Conservation (phyloP, 495 filamentous ascomycete genomes). For the Gamarada debralockiae region DNA sequence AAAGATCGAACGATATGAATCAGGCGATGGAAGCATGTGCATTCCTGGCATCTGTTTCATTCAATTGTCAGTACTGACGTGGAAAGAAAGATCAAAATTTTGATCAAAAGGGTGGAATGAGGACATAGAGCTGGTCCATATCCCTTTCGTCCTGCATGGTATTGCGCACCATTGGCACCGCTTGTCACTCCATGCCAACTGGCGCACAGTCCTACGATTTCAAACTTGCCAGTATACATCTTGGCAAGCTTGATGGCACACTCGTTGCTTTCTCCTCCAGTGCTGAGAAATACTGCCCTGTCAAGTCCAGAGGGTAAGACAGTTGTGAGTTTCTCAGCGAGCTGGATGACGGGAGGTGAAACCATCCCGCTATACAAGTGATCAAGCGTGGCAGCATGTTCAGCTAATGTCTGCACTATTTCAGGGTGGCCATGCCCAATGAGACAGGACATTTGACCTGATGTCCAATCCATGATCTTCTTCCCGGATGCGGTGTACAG, state of each 20-base stretch:
- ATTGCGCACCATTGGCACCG: slow-evolving; percentile 40
- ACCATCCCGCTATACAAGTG: slow-evolving; percentile 43
- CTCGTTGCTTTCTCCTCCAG: slow-evolving; percentile 67
- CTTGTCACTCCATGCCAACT: slow-evolving; percentile 52
- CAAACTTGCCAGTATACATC: slow-evolving; percentile 51
- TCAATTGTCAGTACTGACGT: neutral
- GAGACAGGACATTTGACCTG: slow-evolving; percentile 48
- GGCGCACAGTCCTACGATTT: slow-evolving; percentile 49
- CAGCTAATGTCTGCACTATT: slow-evolving; percentile 31
- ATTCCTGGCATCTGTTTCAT: slow-evolving; percentile 56
- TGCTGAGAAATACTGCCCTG: slow-evolving; percentile 45
- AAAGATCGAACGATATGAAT: slow-evolving; percentile 46
- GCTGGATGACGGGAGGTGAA: slow-evolving; percentile 39
- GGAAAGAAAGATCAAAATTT: slow-evolving; percentile 47
- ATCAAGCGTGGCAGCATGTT: slow-evolving; percentile 35
- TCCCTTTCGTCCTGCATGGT: slow-evolving; percentile 40
- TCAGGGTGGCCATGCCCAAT: slow-evolving; percentile 43
- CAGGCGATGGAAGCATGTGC: slow-evolving; percentile 48
- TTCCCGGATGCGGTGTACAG: slow-evolving; percentile 49
- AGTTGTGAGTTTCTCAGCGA: slow-evolving; percentile 36
- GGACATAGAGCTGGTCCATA: slow-evolving; percentile 53
- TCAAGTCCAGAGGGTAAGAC: slow-evolving; percentile 37
- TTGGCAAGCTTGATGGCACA: slow-evolving; percentile 61
- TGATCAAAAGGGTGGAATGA: neutral
- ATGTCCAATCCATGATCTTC: slow-evolving; percentile 58